Conservation (phyloP, 129 eudicot species). For the Logfia minima region DNA sequence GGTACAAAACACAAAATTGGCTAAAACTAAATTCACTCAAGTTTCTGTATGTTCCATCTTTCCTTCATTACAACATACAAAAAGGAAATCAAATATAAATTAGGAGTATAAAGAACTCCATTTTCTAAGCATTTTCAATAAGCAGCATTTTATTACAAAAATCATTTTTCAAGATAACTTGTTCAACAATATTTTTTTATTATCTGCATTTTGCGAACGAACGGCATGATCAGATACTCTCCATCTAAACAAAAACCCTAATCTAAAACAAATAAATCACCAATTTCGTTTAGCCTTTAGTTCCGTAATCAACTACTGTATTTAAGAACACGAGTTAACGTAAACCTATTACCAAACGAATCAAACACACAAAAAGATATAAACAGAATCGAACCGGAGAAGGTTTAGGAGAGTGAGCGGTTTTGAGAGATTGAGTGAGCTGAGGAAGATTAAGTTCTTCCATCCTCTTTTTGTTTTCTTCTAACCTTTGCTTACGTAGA, state of each 20-base stretch:
- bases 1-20: neutral
- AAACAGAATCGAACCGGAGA: conserved; percentile 52
- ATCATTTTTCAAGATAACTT: too few species aligned
- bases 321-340: neutral
- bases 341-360: neutral
- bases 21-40: neutral
- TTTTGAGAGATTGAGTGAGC: conserved; percentile 63
- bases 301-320: neutral
- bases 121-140: neutral
- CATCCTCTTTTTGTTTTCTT: conserved; percentile 74
- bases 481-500: conserved; percentile 58
- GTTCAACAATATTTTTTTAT: neutral
- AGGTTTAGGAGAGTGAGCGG: conserved; percentile 66
- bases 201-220: too few species aligned
- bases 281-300: neutral
- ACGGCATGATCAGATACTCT: neutral
- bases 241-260: neutral
- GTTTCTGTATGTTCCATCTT: too few species aligned
- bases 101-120: too few species aligned
- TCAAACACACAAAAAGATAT: neutral
- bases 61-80: too few species aligned
- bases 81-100: too few species aligned
- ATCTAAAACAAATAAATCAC: neutral
- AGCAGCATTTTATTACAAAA: too few species aligned
- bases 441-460: conserved; percentile 76